Percentiles rank a stretch among this genome's conserved stretches.
phyloP scores from a whole-genome alignment of 179 eudicot species.

The Spergularia azorica region DNA sequence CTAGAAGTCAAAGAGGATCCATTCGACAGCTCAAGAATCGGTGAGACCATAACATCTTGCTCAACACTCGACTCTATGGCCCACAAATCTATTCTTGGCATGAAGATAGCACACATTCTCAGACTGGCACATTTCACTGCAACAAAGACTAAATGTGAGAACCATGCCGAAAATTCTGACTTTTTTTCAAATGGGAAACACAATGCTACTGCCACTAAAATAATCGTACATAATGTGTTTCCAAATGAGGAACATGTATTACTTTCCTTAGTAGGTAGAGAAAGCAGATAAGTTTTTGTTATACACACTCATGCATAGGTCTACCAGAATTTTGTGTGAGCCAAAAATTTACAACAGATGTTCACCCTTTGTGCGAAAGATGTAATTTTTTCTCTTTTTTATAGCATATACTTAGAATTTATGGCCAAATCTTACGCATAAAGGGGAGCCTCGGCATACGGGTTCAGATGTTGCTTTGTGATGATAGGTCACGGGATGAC shows the following conservation, averaged over 20 bases:
- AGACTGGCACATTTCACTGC: slow-evolving; percentile 84
- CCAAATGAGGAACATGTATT: not conserved
- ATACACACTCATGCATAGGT: not conserved
- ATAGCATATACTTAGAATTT: not conserved
- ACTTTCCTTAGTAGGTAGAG: not conserved
- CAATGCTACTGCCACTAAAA: slow-evolving; percentile 5
- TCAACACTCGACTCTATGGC: slow-evolving; percentile 49
- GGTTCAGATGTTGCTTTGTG: no score
- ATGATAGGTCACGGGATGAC: no score
- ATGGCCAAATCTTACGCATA: not conserved
- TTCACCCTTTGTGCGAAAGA: not conserved
- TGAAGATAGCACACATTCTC: slow-evolving; percentile 59
- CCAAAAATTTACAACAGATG: slow-evolving; percentile 1
- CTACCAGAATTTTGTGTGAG: slow-evolving; percentile 1
- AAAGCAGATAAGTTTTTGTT: not conserved
- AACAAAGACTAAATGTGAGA: slow-evolving; percentile 33
- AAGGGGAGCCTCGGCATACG: no score
- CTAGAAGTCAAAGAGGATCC: slow-evolving; percentile 17
- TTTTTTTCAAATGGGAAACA: not conserved
- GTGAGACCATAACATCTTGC: slow-evolving; percentile 36
- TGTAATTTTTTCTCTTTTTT: not conserved
- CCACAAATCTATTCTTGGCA: slow-evolving; percentile 98
- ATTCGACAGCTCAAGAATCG: slow-evolving; percentile 27
- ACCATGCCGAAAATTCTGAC: slow-evolving; percentile 15
- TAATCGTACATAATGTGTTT: slow-evolving; percentile 7